Base-by-base conservation (phyloP, 495 filamentous ascomycete species). In the Annulohypoxylon stygium region DNA sequence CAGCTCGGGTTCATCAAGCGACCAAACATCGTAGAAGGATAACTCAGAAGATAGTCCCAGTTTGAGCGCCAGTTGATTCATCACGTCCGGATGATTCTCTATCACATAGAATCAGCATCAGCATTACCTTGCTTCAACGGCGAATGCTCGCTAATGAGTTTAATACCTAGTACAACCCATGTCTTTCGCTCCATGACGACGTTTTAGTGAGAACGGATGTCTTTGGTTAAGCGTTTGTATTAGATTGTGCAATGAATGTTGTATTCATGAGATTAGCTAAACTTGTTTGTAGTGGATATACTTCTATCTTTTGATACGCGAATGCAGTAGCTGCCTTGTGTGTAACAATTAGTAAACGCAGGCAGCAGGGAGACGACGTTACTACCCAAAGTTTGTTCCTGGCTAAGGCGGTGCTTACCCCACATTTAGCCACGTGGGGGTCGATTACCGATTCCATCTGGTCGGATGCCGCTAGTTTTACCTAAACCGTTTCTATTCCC, bases 1-100 rank as follows among this genome's bases (percentile, higher is more conserved):
- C 50, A 93, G 86, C 25, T 91, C 88, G 0, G 89, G 86, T 9
- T 93, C 90, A 74, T 91, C 88, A 74, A 97, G 87, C 61, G 88
- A 90, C 84, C 88, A 94, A 79, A 96, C 90, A 76, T 96, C 93
- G 77, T 93, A 87, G 85, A 96, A 96, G 64, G 83, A 82, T 41
- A 95, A 83, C n/a, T 82, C 79, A 58, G 79, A 69, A 2, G 91
- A 86, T 48, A 95, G 83, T 20, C 93, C 93, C 41, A 97, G 86
- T 63, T 90, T 87, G 66, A 89, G 86, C n/a, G 90, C 87, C 16
- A 97, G 84, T 65, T 88, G 82, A 61, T 87, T 88, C 88, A 97
- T 91, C 36, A 95, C 89, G 77, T 92, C 88, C 1, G 93, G 92
- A 81, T 94, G 93, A 73, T 83, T 83, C 61, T 84, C 83, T 79